Conservation (phyloP, 257 asterid genomes). For the Fraxinus anomala region DNA sequence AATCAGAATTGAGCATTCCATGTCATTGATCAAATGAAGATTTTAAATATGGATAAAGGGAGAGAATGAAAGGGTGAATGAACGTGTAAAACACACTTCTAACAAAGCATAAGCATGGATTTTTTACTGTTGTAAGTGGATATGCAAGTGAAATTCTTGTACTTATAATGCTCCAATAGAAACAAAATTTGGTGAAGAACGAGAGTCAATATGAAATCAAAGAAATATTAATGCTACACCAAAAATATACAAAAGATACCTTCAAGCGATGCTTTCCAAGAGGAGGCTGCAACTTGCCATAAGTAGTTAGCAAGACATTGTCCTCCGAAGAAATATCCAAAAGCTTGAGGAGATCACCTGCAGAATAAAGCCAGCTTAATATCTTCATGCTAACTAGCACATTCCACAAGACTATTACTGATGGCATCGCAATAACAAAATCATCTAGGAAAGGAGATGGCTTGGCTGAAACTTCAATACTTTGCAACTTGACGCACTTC, state of each 20-base stretch:
- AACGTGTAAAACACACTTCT: constrained; percentile 7
- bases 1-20: constrained; percentile 35
- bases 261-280: constrained; percentile 88
- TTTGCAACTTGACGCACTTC: not conserved
- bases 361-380: constrained; percentile 21
- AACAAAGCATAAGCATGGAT: not conserved
- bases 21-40: constrained; percentile 10
- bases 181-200: constrained; percentile 15
- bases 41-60: not conserved
- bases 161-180: not conserved
- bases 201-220: constrained; percentile 4
- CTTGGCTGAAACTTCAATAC: constrained; percentile 6
- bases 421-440: constrained; percentile 13
- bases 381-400: constrained; percentile 20
- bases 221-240: constrained; percentile 4
- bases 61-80: constrained; percentile 10
- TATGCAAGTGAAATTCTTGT: constrained; percentile 9
- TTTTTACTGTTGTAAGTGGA: constrained; percentile 8
- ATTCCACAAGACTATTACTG: constrained; percentile 18
- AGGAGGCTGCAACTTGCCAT: constrained; percentile 90
- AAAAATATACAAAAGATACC: constrained; percentile 46
- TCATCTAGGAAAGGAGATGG: constrained; percentile 19
- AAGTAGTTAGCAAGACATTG: constrained; percentile 61
- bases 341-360: constrained; percentile 86
- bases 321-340: constrained; percentile 70